phyloP scores from a whole-genome alignment of 371 early-diverging fungal genomes.

The Choanephora cucurbitarum region DNA sequence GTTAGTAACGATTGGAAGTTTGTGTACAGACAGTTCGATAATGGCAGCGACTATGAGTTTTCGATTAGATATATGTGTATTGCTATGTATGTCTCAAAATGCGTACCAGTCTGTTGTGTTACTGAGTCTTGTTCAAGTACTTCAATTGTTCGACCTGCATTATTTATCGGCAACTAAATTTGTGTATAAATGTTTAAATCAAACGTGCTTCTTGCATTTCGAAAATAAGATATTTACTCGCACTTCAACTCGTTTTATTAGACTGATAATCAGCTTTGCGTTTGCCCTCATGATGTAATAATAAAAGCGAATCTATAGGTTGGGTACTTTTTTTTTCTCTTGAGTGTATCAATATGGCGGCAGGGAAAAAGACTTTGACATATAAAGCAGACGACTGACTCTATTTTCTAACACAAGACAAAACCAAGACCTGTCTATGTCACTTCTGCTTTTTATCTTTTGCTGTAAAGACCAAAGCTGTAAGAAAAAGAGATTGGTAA shows the following conservation, averaged over 20 bases:
- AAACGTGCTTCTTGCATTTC: not conserved
- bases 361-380: no score
- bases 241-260: constrained; percentile 55
- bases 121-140: constrained; percentile 65
- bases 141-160: constrained; percentile 53
- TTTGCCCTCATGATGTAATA: constrained; percentile 38
- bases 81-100: not conserved
- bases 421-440: no score
- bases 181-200: constrained; percentile 13
- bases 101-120: constrained; percentile 60
- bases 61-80: not conserved
- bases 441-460: no score
- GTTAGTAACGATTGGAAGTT: constrained; percentile 52
- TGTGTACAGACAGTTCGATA: constrained; percentile 59
- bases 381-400: no score
- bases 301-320: no score
- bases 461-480: no score
- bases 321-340: not conserved
- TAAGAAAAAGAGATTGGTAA: not conserved
- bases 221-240: constrained; percentile 31
- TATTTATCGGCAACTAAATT: constrained; percentile 58
- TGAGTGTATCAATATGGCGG: not conserved
- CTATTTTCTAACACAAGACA: no score
- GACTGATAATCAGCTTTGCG: constrained; percentile 49
- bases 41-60: constrained; percentile 60